Base-by-base conservation (phyloP, 2,329 filamentous ascomycete genomes). In the Aspergillus sp. region DNA sequence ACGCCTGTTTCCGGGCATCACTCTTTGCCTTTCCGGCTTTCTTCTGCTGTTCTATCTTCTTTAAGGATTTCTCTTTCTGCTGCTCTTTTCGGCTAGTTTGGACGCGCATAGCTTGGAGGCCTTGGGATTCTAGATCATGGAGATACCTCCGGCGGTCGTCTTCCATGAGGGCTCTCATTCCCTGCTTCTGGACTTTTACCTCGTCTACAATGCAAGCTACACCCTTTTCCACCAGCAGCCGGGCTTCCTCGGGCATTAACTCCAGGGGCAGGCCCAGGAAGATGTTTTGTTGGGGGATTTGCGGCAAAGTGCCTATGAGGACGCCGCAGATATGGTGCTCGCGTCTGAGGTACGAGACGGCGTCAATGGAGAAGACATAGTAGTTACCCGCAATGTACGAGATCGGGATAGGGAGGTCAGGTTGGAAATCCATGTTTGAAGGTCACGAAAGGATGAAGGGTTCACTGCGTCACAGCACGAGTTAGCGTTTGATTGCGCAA, bases 241-340 rank as follows among this genome's bases (percentile, higher is more conserved):
- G 82, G 3, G 87, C 92, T 76, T 99, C 94, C 74, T 97, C 94
- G 1, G 90, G 87, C 77, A 94, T 89, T 42, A 99, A 79, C 76
- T 96, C 88, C 22, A 97, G 76, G 2, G 94, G 94, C 46, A 97
- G 76, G 43, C 92, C 90, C 53, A 93, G 82, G 68, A 97, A 97
- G 52, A 96, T 82, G 74, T 96, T 97, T 73, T 99, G 94, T 62
- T 95, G 93, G 5, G 92, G 91, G 52, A 90, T 87, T 73, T 97
- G 92, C 2, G 94, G 93, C 26, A 96, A 84, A 7, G 89, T 92
- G 52, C 94, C 94, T 54, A 89, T 86, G 50, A 96, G 80, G 30
- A 94, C 87, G 57, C 91, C 91, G 65, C 88, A 92, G 63, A 96
- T 90, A 69, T 90, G 86, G 75, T 96, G 83, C 63, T 84, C 79